Conservation (phyloP, 352 stramenopile genomes). For the Phytophthora kernoviae region DNA sequence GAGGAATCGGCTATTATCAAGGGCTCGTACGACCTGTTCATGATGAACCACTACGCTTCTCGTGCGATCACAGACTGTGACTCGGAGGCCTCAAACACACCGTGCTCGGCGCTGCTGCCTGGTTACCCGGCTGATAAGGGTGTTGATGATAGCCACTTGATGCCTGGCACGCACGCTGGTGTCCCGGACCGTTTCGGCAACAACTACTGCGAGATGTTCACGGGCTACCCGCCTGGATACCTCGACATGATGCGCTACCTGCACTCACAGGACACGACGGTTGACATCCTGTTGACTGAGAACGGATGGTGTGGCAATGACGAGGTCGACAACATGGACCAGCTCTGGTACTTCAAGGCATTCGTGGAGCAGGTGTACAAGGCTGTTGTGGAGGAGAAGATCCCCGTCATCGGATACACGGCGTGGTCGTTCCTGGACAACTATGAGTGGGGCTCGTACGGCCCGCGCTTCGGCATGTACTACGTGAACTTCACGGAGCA, state of each 20-base stretch:
- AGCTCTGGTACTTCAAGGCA: constrained; percentile 51
- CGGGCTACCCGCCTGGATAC: constrained; percentile 48
- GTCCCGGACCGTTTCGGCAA: constrained; percentile 36
- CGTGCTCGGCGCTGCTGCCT: constrained; percentile 32
- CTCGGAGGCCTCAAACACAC: constrained; percentile 31
- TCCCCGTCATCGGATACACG: constrained; percentile 36
- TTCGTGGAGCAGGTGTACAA: constrained; percentile 49
- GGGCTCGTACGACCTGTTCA: constrained; percentile 93
- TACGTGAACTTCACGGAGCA: constrained; percentile 62
- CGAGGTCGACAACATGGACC: constrained; percentile 47
- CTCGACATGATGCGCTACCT: constrained; percentile 42
- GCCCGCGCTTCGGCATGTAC: constrained; percentile 64
- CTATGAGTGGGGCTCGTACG: constrained; percentile 52
- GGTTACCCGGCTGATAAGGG: constrained; percentile 49
- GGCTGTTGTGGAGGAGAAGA: constrained; percentile 41
- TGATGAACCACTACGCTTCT: constrained; percentile 95
- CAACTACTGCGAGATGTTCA: constrained; percentile 48
- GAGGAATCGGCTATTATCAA: constrained; percentile 73
- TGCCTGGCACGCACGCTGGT: constrained; percentile 58
- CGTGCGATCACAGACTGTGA: constrained; percentile 60
- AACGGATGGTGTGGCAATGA: constrained; percentile 54
- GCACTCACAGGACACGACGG: constrained; percentile 39
- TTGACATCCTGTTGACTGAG: constrained; percentile 48
- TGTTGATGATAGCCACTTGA: constrained; percentile 52
- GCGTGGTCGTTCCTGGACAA: constrained; percentile 49